Evolutionary conservation across 441 rosid species (phyloP), one percentile per base, ranked within the genome.

Genomic region (Dalechampia spathulata): DNA sequence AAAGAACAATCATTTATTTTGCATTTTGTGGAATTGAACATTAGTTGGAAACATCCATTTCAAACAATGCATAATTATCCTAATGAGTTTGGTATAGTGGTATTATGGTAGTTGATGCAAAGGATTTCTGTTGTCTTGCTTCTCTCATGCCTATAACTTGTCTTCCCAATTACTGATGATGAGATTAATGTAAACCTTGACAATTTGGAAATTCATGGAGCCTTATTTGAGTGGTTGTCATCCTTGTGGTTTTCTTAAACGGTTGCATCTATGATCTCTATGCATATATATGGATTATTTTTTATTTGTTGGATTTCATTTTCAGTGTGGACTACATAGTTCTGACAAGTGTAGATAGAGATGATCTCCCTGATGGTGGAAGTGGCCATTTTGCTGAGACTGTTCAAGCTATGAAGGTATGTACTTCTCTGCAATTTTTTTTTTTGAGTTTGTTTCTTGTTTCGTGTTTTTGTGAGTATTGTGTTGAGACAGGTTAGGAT

Each of bases 341-440:
- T 60, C 62, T 93, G 13, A 93, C 99, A 9, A 93, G 99, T 51
- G 99, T 93, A 19, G 99, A 93, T 69, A 95, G 99, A 62, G 96
- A 93, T 47, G 99, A 93, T 81, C 59, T 93, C 48, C 96, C 93
- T 60, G 97, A 93, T 76, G 97, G 99, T n/a, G 97, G 99, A 64
- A 93, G 99, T 68, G 90, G 86, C 47, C 99, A 93, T 80, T 93
- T 90, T 90, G 89, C 90, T 20, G 74, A 65, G 81, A 93, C 99
- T 57, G 99, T 90, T 28, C 65, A 75, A 68, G 95, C 91, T 36
- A 83, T 87, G 83, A 93, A 93, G 92, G 99, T 93, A 5, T 44
- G 64, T 64, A 46, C 61, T 21, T 19, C 22, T 52, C 16, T 40
- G 20, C 34, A 30, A 25, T 6, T 1, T 7, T 25, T 5, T 47